Base-by-base conservation (phyloP, 129 eudicot genomes). In the Flaveria trinervia region DNA sequence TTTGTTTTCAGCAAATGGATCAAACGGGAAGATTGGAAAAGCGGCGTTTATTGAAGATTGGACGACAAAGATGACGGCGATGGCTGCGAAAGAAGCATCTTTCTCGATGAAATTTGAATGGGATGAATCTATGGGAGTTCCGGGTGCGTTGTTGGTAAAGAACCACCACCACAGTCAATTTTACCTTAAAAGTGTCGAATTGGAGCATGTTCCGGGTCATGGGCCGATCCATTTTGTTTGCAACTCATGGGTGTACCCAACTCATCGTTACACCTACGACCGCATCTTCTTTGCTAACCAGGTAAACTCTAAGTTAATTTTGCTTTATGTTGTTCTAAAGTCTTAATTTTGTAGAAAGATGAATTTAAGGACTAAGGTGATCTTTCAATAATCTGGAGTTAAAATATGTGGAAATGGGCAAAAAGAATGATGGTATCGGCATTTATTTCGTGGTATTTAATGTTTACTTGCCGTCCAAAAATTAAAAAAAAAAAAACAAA, bases 171-270 rank as follows among this genome's bases (percentile, higher is more conserved):
- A 76, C 23, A 81, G 86, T 33, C 84, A 93, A 77, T 84, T 93
- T 57, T 93, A 85, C 80, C 98, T 93, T 28, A 93, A 85, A 50
- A 83, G 83, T 3, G 75, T 90, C 18, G 81, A 83, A 12, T 71
- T 93, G 25, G 88, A 92, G 36, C 83, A 88, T 77, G 86, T 88
- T 70, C 96, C 92, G 12, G 90, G 85, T 14, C 96, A 86, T 30
- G 97, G 88, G 5, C 64, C 68, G 15, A 68, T 93, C 77, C 88
- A 65, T 61, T 93, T 90, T 52, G 78, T 80, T 17, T 93, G 98
- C 85, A 86, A 88, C 75, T 93, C 98, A n/a, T 93, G 98, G 98
- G 95, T 93, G 51, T 93, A 93, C 79, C 98, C 98, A 25, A 77
- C 88, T 6, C 78, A 57, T 56, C 88, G 84, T 20, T 92, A 92